Conservation (phyloP, 2,329 filamentous ascomycete species). For the Penicillium digitatum region DNA sequence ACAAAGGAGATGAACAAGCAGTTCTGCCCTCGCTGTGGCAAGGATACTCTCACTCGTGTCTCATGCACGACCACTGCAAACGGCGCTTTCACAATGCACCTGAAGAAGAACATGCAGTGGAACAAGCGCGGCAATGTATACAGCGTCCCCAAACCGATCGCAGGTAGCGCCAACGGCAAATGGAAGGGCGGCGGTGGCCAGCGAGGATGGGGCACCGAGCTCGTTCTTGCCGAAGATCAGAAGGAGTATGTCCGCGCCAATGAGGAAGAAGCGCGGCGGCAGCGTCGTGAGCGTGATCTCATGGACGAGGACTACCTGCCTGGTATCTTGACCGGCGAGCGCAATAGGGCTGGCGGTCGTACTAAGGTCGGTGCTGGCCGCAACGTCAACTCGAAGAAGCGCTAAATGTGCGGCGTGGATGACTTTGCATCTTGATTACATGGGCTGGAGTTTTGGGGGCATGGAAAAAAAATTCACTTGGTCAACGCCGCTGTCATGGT, state of each 20-base stretch:
- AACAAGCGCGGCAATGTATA: slow-evolving; percentile 90
- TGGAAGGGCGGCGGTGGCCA: slow-evolving; percentile 67
- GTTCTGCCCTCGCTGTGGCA: slow-evolving; percentile 89
- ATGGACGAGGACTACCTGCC: slow-evolving; percentile 97
- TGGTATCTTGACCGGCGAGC: slow-evolving; percentile 74
- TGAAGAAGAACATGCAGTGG: slow-evolving; percentile 95
- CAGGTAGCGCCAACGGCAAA: slow-evolving; percentile 76
- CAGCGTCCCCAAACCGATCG: slow-evolving; percentile 85
- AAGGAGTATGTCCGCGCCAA: slow-evolving; percentile 75
- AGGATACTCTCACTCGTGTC: slow-evolving; percentile 77
- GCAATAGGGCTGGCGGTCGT: slow-evolving; percentile 61
- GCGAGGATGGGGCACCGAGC: slow-evolving; percentile 75
- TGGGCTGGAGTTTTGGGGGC: slow-evolving; percentile 24
- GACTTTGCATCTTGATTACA: slow-evolving; percentile 24
- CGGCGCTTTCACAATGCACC: slow-evolving; percentile 77
- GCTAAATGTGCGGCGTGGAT: slow-evolving; percentile 25
- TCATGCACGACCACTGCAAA: slow-evolving; percentile 77
- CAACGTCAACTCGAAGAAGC: slow-evolving; percentile 74
- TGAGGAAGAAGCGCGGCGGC: slow-evolving; percentile 57
- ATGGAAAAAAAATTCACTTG: slow-evolving; percentile 17
- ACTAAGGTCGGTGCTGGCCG: slow-evolving; percentile 79
- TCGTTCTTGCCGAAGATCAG: slow-evolving; percentile 91
- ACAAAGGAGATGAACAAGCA: slow-evolving; percentile 81
- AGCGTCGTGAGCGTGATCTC: slow-evolving; percentile 67
- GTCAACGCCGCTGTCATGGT: slow-evolving; percentile 2